These are phyloP conservation scores for Oenanthe sinensis DNA, from an alignment of 129 eudicot genomes.

Conservation along the genomic window DNA sequence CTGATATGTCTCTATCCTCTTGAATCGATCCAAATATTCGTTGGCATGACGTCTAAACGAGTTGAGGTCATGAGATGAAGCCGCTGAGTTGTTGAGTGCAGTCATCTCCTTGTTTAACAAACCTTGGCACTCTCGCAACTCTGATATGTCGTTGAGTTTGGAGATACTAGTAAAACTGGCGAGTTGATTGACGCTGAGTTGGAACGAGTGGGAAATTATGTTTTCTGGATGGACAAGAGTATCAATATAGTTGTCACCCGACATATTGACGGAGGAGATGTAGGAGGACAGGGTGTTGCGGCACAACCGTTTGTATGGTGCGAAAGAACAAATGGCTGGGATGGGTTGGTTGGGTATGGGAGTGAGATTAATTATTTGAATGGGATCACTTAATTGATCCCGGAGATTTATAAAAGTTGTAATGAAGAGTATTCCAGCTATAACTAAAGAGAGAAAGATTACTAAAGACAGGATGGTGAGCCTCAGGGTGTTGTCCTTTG, in stretches of 20 bases:
- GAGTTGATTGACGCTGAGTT: not conserved
- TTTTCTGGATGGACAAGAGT: not conserved
- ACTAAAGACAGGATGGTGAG: constrained; percentile 1
- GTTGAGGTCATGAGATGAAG: not conserved
- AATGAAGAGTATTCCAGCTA: not conserved
- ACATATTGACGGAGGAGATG: not conserved
- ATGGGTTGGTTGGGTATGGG: not conserved
- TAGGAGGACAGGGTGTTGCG: not conserved
- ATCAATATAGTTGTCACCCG: not conserved
- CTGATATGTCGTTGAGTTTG: not conserved
- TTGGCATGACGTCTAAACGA: not conserved
- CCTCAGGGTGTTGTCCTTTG: not conserved
- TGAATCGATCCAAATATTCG: not conserved
- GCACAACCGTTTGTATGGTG: not conserved
- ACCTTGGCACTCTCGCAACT: not conserved
- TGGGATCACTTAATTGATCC: too few relatives aligned
- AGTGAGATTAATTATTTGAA: not conserved
- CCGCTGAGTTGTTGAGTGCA: not conserved
- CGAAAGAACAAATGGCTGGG: not conserved
- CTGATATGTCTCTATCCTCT: not conserved
- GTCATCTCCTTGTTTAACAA: not conserved
- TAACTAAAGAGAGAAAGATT: not conserved
- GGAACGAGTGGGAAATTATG: not conserved
- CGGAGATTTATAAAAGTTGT: not conserved
- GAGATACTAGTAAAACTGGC: not conserved